phyloP scores from a whole-genome alignment of 225 moss, liverwort and hornwort species.

The Bryoerythrophyllum caledonicum region DNA sequence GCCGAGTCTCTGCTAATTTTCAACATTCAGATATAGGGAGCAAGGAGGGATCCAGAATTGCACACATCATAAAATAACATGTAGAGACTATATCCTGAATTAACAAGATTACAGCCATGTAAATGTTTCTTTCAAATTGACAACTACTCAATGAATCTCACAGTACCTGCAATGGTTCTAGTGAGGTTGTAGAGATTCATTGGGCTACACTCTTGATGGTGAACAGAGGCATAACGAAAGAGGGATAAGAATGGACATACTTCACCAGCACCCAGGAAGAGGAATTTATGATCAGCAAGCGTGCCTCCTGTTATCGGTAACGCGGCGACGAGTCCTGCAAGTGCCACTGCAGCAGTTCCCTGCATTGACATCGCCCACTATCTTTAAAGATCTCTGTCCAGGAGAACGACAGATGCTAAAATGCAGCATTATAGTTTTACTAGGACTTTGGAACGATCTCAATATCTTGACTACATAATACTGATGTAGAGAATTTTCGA shows the following conservation, averaged over 20 bases:
- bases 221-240: slow-evolving; percentile 6
- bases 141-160: slow-evolving; percentile 3
- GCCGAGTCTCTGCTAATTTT: neutral
- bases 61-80: neutral
- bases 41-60: slow-evolving; percentile 6
- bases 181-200: slow-evolving; percentile 7
- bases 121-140: slow-evolving; percentile 4
- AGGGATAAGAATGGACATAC: slow-evolving; percentile 42
- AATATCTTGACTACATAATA: slow-evolving; percentile 1
- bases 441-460: slow-evolving; percentile 1
- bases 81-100: neutral
- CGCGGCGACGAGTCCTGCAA: slow-evolving; percentile 74
- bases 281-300: slow-evolving; percentile 77
- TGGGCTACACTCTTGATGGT: slow-evolving; percentile 9
- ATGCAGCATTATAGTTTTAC: neutral
- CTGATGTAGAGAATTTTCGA: neutral
- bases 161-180: neutral
- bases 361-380: slow-evolving; percentile 32
- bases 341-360: slow-evolving; percentile 89
- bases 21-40: neutral
- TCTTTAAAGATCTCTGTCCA: slow-evolving; percentile 18
- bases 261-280: slow-evolving; percentile 93
- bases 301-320: slow-evolving; percentile 79
- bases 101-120: neutral
- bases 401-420: slow-evolving; percentile 9